Evolutionary conservation across 1,284 basidiomycete genomes (phyloP).

Genomic region (Chalciporus sp.): DNA sequence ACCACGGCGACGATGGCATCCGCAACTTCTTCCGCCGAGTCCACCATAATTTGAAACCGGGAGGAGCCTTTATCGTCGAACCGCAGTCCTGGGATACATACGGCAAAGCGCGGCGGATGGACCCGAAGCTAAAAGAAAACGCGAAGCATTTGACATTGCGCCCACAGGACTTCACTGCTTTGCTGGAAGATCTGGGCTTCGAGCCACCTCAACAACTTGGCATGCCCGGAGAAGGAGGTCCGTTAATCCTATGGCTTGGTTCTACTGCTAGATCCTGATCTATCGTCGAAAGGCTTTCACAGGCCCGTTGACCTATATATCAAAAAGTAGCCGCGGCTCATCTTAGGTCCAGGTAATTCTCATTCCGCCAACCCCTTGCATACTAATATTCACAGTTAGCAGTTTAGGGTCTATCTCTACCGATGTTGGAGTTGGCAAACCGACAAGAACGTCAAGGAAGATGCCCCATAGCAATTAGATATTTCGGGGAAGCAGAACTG

Average conservation of each 20-base stretch:
- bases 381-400: background rate
- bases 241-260: constrained; percentile 14
- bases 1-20: constrained; percentile 71
- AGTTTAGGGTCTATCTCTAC: no score
- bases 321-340: constrained; percentile 25
- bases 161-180: constrained; percentile 59
- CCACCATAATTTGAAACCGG: constrained; percentile 53
- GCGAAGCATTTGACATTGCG: constrained; percentile 55
- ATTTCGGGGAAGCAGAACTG: no score
- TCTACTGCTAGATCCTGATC: background rate
- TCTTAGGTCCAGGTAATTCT: background rate
- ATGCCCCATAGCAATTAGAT: no score
- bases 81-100: constrained; percentile 83
- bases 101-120: constrained; percentile 69
- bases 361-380: background rate
- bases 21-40: constrained; percentile 63
- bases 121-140: constrained; percentile 60
- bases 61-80: constrained; percentile 71
- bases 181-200: constrained; percentile 68
- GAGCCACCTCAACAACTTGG: constrained; percentile 51
- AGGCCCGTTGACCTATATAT: constrained; percentile 51
- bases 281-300: constrained; percentile 43
- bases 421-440: background rate
- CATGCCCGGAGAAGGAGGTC: constrained; percentile 59
- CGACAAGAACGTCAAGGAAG: background rate